Evolutionary conservation across 208 protist genomes (phyloP).

Genomic region (Naegleria fowleri): DNA sequence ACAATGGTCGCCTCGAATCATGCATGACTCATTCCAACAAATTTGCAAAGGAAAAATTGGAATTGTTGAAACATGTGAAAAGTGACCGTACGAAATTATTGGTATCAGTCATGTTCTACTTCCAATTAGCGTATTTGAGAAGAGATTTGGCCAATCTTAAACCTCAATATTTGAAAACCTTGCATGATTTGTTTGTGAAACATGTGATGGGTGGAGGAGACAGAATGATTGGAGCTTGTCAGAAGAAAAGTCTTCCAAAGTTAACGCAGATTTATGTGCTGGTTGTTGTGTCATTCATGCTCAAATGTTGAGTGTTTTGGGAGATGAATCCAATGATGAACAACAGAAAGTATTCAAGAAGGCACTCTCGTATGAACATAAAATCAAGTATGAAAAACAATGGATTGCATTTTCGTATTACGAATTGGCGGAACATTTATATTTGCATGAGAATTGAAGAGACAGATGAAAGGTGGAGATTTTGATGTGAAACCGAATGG

Average conservation of each 20-base stretch:
- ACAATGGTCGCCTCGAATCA: too few species aligned
- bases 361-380: neutral
- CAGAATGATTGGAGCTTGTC: too few species aligned
- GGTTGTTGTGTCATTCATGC: neutral
- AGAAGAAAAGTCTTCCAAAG: neutral
- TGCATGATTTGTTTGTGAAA: neutral
- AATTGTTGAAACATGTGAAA: conserved; percentile 3
- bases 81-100: neutral
- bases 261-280: neutral
- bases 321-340: neutral
- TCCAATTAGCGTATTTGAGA: neutral
- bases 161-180: neutral
- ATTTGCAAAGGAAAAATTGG: neutral
- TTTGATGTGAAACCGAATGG: neutral
- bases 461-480: neutral
- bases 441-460: neutral
- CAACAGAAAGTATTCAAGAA: neutral
- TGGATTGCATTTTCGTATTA: neutral
- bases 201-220: too few species aligned
- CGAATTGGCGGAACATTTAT: neutral
- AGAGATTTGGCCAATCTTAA: conserved; percentile 19
- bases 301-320: neutral
- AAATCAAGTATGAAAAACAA: neutral
- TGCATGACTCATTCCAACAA: neutral
- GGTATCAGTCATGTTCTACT: neutral